These are phyloP conservation scores for Eugenia klotzschiana DNA, from an alignment of 441 rosid genomes.

Conservation along the genomic window DNA sequence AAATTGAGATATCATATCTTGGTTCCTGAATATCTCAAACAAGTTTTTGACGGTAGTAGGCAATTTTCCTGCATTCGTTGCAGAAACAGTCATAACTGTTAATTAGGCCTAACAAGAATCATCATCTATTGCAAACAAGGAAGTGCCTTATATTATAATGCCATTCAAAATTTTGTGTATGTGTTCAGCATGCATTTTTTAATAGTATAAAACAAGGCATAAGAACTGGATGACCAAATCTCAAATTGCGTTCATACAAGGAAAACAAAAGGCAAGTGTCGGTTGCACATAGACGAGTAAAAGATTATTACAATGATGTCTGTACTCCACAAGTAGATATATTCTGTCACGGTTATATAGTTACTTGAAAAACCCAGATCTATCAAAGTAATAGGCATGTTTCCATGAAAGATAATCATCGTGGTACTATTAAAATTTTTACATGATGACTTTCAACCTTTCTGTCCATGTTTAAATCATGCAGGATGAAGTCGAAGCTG, in stretches of 20 bases:
- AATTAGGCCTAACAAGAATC: background rate
- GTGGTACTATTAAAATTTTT: background rate
- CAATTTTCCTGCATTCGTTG: background rate
- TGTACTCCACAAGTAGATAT: background rate
- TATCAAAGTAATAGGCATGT: background rate
- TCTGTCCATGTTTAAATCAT: slow-evolving; percentile 2
- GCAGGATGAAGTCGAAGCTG: slow-evolving; percentile 68
- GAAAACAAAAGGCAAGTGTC: background rate
- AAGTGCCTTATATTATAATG: background rate
- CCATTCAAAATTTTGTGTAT: background rate
- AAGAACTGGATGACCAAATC: background rate
- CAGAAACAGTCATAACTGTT: background rate
- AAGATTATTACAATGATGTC: background rate
- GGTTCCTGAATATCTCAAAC: background rate
- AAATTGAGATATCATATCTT: background rate
- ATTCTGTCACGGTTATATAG: background rate
- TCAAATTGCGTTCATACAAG: background rate
- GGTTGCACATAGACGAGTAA: background rate
- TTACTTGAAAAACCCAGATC: background rate
- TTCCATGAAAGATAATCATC: background rate
- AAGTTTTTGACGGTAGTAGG: background rate
- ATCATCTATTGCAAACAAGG: background rate
- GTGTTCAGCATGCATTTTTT: background rate
- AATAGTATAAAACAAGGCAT: background rate
- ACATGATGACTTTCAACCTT: background rate